Percentiles rank a stretch among this genome's conserved stretches.
Evolutionary conservation across 2,329 filamentous ascomycete genomes (phyloP).

Genomic region (Calonectria henricotiae): DNA sequence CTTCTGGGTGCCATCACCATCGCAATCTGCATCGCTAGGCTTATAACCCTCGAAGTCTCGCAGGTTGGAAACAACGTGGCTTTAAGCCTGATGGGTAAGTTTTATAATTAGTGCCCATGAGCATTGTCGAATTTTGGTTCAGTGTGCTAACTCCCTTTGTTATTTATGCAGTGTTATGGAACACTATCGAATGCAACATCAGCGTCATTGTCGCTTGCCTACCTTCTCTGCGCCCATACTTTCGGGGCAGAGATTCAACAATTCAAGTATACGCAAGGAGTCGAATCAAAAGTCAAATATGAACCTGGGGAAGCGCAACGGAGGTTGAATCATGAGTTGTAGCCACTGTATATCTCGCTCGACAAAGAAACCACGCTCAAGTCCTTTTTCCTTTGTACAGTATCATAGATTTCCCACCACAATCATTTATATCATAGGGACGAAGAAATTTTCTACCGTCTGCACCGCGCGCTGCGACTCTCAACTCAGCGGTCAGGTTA

Average conservation of each 20-base stretch:
- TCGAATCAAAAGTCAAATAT: constrained; percentile 2
- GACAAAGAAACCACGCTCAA: neutral
- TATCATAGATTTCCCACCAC: neutral
- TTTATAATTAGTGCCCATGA: too few relatives aligned
- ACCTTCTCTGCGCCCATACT: constrained; percentile 44
- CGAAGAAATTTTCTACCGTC: neutral
- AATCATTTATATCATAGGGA: too few relatives aligned
- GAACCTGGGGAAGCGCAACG: too few relatives aligned
- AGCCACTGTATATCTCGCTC: neutral
- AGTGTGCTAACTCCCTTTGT: neutral
- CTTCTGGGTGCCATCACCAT: constrained; percentile 45
- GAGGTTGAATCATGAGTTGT: too few relatives aligned
- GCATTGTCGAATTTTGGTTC: too few relatives aligned
- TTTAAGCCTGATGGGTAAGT: constrained; percentile 43
- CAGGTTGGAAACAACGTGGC: constrained; percentile 22
- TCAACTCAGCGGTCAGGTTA: too few relatives aligned
- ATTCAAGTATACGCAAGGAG: neutral
- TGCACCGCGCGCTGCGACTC: neutral
- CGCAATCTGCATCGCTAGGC: constrained; percentile 43
- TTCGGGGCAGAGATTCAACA: constrained; percentile 34
- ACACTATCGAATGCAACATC: constrained; percentile 41
- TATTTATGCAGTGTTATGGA: constrained; percentile 42
- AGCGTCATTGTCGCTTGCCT: constrained; percentile 47
- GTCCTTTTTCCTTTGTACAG: neutral
- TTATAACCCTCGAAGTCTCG: constrained; percentile 39